phyloP scores from a whole-genome alignment of 2,329 filamentous ascomycete genomes.

The Colletotrichum magnum region DNA sequence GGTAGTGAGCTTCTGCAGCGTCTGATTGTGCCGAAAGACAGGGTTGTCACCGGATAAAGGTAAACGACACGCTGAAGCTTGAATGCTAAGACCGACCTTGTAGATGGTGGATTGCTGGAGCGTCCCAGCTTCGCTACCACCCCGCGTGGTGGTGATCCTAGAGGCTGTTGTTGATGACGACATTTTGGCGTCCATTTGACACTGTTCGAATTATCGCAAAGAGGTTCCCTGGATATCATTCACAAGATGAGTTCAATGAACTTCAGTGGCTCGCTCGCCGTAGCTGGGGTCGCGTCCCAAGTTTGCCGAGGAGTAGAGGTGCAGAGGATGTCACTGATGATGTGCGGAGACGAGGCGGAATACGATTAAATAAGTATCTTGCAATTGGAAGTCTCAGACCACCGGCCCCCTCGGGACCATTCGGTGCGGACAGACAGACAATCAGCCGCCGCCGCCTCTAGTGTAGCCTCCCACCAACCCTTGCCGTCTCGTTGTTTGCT shows the following conservation, averaged over 20 bases:
- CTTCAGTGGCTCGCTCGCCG: background rate
- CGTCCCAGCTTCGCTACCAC: conserved; percentile 25
- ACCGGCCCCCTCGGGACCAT: conserved; percentile 19
- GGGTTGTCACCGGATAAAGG: background rate
- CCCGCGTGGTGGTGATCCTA: conserved; percentile 31
- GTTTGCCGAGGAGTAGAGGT: background rate
- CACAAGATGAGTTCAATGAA: background rate
- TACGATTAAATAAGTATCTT: conserved; percentile 20
- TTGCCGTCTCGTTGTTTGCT: background rate
- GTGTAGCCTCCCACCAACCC: conserved; percentile 12
- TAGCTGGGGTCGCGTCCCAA: background rate
- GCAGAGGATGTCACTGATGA: background rate
- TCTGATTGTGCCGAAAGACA: background rate
- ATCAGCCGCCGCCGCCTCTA: background rate
- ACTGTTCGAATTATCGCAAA: no score
- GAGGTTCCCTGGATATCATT: background rate
- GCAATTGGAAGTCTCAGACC: background rate
- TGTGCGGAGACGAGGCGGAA: conserved; percentile 27
- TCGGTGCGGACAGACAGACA: conserved; percentile 14
- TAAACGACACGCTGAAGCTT: background rate
- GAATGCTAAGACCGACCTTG: conserved; percentile 42
- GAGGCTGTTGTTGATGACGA: conserved; percentile 42
- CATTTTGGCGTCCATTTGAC: conserved; percentile 19
- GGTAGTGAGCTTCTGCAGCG: background rate
- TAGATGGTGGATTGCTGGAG: conserved; percentile 43